Conservation (phyloP, 768 basidiomycete genomes). For the Cytidiella melzeri region DNA sequence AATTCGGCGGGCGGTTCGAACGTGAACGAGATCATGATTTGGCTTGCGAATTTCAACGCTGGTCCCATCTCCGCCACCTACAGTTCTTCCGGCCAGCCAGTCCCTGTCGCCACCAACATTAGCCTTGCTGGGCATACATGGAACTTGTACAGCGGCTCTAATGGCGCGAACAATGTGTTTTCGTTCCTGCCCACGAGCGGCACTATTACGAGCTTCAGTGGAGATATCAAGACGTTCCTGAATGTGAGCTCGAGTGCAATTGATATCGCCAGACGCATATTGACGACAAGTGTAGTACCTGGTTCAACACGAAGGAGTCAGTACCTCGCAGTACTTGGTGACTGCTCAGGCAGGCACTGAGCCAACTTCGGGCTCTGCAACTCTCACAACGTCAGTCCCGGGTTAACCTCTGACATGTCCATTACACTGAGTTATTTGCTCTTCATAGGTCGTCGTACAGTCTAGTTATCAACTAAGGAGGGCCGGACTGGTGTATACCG, state of each 20-base stretch:
- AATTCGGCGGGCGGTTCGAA: conserved; percentile 40
- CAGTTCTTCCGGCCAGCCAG: conserved; percentile 37
- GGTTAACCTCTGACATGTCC: not conserved
- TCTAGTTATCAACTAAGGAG: conserved; percentile 36
- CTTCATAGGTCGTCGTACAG: conserved; percentile 38
- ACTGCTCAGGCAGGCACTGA: conserved; percentile 62
- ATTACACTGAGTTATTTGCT: not conserved
- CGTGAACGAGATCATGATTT: conserved; percentile 52
- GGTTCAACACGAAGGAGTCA: conserved; percentile 37
- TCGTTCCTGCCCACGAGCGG: conserved; percentile 35
- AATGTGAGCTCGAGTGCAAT: conserved; percentile 26
- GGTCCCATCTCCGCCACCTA: conserved; percentile 51
- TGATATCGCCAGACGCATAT: not conserved
- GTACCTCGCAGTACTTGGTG: conserved; percentile 47
- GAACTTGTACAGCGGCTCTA: conserved; percentile 50
- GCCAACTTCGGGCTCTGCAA: conserved; percentile 51
- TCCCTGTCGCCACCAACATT: conserved; percentile 40
- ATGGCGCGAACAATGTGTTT: conserved; percentile 41
- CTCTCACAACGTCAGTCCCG: conserved; percentile 43
- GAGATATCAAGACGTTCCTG: conserved; percentile 49
- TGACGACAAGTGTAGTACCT: conserved; percentile 37
- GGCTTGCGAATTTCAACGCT: conserved; percentile 54
- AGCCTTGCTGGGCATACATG: conserved; percentile 46
- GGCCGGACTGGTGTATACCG: not conserved
- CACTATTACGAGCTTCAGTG: conserved; percentile 42